Conservation (phyloP, 73 alveolate species). For the Stentor roeselii region DNA sequence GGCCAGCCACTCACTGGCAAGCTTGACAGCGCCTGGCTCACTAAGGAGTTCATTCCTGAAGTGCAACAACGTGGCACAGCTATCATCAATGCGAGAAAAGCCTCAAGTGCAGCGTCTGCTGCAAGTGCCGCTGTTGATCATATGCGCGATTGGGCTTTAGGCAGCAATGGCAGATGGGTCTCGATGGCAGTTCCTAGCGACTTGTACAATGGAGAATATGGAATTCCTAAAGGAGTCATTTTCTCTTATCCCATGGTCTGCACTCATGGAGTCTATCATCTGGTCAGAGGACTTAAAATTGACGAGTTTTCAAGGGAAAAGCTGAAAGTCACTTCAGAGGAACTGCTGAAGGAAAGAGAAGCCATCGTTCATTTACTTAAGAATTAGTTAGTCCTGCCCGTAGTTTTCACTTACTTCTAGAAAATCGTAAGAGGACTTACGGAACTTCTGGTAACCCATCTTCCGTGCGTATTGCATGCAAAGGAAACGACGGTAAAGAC, state of each 20-base stretch:
- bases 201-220: conserved; percentile 68
- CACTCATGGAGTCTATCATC: conserved; percentile 58
- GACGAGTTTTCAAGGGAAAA: conserved; percentile 44
- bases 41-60: conserved; percentile 59
- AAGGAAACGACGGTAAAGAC: background rate
- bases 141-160: conserved; percentile 81
- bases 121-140: conserved; percentile 88
- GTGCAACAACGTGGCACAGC: conserved; percentile 87
- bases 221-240: conserved; percentile 59
- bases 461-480: background rate
- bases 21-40: conserved; percentile 52
- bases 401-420: background rate
- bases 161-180: conserved; percentile 59
- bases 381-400: background rate
- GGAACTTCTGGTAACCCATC: background rate
- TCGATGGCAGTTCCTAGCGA: conserved; percentile 73
- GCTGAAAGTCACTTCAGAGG: conserved; percentile 45
- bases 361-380: too few species aligned
- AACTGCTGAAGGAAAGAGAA: conserved; percentile 46
- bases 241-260: conserved; percentile 81
- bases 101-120: conserved; percentile 76
- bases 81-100: conserved; percentile 62
- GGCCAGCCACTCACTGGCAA: conserved; percentile 35
- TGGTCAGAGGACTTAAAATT: conserved; percentile 54
- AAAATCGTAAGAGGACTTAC: background rate